Base-by-base conservation (phyloP, 2,329 filamentous ascomycete genomes). In the Leptographium lundbergii region DNA sequence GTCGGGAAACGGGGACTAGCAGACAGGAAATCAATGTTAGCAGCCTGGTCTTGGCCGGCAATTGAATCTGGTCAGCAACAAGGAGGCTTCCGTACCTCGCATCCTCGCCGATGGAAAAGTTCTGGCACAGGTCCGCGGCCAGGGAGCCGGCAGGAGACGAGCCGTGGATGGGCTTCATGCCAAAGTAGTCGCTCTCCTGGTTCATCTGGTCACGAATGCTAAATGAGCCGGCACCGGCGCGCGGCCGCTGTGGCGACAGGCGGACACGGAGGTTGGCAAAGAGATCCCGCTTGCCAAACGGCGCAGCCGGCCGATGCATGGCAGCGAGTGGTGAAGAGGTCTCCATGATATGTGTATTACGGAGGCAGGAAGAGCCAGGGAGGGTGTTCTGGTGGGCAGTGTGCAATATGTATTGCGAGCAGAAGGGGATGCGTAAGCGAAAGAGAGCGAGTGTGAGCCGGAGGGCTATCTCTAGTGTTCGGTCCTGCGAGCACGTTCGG, bases 91-190 rank as follows among this genome's bases (percentile, higher is more conserved):
- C 81, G 66, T 78, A 96, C 92, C 91, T 96, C 69, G 87, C 72
- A 59, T 83, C 79, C 62, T 74, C 90, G 73, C 96, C 91, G 71
- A 97, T 88, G 70, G 92, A 88, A 71, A 97, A 95, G 77, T 97
- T 99, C 70, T 96, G 91, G 60, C 91, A 96, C 67, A 97, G 80
- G 74, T 99, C 94, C 62, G 91, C 91, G 50, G 91, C 92, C 66
- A 99, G 77, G 69, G 89, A 95, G 57, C 90, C 85, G 42, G 91
- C 91, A 6, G 94, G 94, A 59, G 94, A 99, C 24, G 91, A 95
- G 55, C 90, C 89, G 65, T 84, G 84, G 67, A 89, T 77, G 57
- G 87, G 81, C 69, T 89, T 91, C 67, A 88, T 73, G 67, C 80
- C 85, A 76, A 97, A 95, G 76, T 94, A 96, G 72, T 95, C 27